phyloP scores from a whole-genome alignment of 257 asterid genomes.

The Pogostemon cablin region DNA sequence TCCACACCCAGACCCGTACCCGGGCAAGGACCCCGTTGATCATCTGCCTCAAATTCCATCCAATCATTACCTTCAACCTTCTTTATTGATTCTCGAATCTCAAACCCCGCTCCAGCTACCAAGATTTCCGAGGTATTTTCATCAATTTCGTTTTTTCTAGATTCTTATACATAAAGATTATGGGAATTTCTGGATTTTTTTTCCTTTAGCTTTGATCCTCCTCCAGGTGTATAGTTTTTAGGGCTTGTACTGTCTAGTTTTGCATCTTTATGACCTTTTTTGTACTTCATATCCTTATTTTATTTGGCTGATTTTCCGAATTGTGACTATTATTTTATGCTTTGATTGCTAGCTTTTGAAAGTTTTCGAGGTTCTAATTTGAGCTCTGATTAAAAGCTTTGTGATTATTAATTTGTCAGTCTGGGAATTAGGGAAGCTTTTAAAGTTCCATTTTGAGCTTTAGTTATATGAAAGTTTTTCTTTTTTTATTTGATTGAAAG shows the following conservation, averaged over 20 bases:
- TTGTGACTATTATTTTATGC: constrained; percentile 12
- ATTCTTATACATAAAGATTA: background rate
- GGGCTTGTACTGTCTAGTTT: constrained; percentile 15
- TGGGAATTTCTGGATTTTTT: background rate
- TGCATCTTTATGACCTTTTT: background rate
- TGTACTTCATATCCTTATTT: constrained; percentile 23
- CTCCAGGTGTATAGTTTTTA: constrained; percentile 12
- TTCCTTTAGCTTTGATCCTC: constrained; percentile 4
- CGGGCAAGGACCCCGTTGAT: constrained; percentile 37
- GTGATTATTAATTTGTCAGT: background rate
- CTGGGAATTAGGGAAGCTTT: background rate
- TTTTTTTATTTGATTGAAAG: constrained; percentile 3
- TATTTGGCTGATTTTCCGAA: constrained; percentile 1
- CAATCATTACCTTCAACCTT: constrained; percentile 25
- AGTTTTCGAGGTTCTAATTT: background rate
- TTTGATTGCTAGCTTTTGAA: constrained; percentile 26
- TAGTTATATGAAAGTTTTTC: constrained; percentile 1
- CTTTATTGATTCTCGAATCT: constrained; percentile 40
- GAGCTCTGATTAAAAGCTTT: constrained; percentile 22
- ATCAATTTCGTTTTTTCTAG: constrained; percentile 17
- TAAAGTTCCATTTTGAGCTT: constrained; percentile 19
- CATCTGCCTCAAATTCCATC: constrained; percentile 37
- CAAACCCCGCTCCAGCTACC: constrained; percentile 25
- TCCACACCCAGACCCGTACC: constrained; percentile 30
- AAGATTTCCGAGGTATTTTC: constrained; percentile 31